phyloP scores from a whole-genome alignment of 2,329 filamentous ascomycete species.

The Exserohilum rostratum region DNA sequence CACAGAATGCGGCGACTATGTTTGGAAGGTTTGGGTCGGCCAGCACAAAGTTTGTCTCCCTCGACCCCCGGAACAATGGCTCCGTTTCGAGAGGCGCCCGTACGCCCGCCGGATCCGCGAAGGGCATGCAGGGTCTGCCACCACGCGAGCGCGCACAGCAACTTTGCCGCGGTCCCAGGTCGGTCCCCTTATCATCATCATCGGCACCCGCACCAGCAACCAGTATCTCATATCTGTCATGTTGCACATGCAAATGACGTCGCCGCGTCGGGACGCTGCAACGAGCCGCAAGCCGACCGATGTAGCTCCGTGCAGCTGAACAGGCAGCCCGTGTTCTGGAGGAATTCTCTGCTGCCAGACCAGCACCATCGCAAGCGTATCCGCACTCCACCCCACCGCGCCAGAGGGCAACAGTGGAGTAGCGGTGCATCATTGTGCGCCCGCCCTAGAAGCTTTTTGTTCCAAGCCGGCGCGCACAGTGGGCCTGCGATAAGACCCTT shows the following conservation, averaged over 20 bases:
- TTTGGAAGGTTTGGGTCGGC: not conserved
- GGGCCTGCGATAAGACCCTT: conserved; percentile 1
- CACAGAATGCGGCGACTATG: not conserved
- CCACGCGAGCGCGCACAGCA: conserved; percentile 2
- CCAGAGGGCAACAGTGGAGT: no score
- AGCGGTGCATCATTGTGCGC: conserved; percentile 10
- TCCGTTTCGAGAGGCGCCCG: not conserved
- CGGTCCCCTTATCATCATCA: not conserved
- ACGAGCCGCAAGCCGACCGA: not conserved
- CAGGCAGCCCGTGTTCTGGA: not conserved
- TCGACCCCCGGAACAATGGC: not conserved
- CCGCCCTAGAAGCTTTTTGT: conserved; percentile 6
- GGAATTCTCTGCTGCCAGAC: conserved; percentile 3
- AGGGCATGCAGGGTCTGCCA: conserved; percentile 9
- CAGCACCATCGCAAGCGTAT: no score
- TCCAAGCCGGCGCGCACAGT: conserved; percentile 1
- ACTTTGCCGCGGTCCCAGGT: conserved; percentile 7
- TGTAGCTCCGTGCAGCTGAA: conserved; percentile 1
- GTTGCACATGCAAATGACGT: not conserved
- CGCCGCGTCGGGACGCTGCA: conserved; percentile 5
- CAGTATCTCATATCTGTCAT: no score
- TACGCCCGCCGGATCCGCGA: no score
- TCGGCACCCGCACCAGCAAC: no score
- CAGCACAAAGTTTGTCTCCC: not conserved
- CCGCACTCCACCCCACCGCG: no score